Conservation (phyloP, 805 yeast genomes). For the Saccharomycopsis fibuligera region DNA sequence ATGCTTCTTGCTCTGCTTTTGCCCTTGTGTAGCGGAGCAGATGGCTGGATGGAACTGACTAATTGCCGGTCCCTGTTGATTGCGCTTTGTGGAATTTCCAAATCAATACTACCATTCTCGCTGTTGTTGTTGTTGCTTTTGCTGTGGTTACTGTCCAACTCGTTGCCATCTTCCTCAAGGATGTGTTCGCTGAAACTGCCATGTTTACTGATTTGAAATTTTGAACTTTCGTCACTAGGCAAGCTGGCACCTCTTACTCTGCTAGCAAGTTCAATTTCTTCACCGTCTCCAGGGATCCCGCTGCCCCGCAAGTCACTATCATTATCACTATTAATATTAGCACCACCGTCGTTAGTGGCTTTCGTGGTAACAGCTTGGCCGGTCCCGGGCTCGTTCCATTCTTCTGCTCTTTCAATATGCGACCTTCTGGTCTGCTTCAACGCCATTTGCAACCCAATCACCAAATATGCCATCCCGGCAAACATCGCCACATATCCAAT, state of each 20-base stretch:
- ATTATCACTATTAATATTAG: background rate
- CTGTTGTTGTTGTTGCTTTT: background rate
- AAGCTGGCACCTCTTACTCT: conserved; percentile 10
- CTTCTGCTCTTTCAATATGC: conserved; percentile 28
- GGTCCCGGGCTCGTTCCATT: conserved; percentile 15
- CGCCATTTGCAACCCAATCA: conserved; percentile 34
- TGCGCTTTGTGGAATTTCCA: background rate
- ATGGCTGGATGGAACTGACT: no score
- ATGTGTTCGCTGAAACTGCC: background rate
- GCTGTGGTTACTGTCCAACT: background rate
- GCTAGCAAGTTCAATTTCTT: conserved; percentile 15
- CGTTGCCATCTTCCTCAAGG: background rate
- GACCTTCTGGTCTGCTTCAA: conserved; percentile 23
- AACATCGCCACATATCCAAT: conserved; percentile 54
- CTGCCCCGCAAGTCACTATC: no score
- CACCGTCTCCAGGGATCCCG: background rate
- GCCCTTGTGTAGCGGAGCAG: no score
- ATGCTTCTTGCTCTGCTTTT: background rate
- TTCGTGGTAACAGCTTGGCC: no score
- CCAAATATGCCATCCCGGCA: conserved; percentile 43
- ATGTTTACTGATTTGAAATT: background rate
- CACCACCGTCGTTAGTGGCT: background rate
- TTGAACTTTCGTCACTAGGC: background rate
- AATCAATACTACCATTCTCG: background rate
- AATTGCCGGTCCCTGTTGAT: background rate